These are phyloP conservation scores for Catharanthus roseus DNA, from an alignment of 257 asterid genomes.

Conservation along the genomic window DNA sequence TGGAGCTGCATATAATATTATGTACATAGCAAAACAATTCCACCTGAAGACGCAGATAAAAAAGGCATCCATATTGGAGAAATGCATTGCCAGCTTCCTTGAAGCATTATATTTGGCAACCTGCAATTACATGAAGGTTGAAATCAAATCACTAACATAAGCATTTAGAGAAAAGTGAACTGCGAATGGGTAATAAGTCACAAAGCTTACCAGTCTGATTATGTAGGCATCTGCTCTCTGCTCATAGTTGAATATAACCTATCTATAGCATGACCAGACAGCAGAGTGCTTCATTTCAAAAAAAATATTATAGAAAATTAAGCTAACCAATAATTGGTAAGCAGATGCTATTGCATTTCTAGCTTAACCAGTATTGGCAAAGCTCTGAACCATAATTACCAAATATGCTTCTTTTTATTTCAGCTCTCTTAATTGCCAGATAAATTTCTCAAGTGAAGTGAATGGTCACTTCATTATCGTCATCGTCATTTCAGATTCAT, in stretches of 20 bases:
- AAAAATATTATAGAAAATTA: not conserved
- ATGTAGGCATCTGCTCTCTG: constrained; percentile 5
- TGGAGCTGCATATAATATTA: constrained; percentile 12
- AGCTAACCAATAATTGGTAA: not conserved
- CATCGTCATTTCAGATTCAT: constrained; percentile 72
- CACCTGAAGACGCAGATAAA: constrained; percentile 22
- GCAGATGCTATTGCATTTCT: not conserved
- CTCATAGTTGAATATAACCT: constrained; percentile 14
- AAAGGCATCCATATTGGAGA: constrained; percentile 21
- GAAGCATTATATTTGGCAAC: constrained; percentile 16
- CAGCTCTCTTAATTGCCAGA: constrained; percentile 10
- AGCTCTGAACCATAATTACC: not conserved
- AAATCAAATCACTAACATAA: not conserved
- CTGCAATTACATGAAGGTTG: constrained; percentile 17
- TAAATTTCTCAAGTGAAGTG: constrained; percentile 1
- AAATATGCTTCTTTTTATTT: not conserved
- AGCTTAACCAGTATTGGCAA: not conserved
- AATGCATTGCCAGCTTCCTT: constrained; percentile 19
- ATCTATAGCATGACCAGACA: constrained; percentile 2
- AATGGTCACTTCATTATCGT: not conserved
- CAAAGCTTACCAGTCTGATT: constrained; percentile 12
- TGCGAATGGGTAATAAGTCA: not conserved
- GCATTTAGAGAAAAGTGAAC: not conserved
- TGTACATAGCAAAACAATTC: constrained; percentile 31
- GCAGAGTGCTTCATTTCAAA: not conserved